These are phyloP conservation scores for Gigaspora rosea DNA, from an alignment of 192 early-diverging fungal genomes.

Conservation along the genomic window DNA sequence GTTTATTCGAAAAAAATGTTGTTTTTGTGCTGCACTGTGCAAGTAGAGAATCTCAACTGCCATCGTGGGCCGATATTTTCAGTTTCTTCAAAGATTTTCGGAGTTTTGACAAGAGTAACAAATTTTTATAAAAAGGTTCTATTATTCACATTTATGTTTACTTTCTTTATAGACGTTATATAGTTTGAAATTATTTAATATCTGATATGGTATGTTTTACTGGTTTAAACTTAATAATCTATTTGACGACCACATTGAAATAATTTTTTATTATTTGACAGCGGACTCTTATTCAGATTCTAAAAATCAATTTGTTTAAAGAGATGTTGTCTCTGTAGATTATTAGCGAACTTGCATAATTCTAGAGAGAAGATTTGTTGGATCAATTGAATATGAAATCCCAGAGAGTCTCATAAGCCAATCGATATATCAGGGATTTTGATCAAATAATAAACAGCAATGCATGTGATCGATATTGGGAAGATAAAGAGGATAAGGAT, in stretches of 20 bases:
- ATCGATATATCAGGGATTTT: neutral
- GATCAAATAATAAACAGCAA: conserved; percentile 1
- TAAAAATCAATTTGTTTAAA: neutral
- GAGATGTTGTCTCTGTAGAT: neutral
- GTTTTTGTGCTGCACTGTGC: neutral
- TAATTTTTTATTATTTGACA: neutral
- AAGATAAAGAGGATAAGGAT: neutral
- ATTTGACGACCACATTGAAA: neutral
- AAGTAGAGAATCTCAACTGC: neutral
- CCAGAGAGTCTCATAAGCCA: neutral
- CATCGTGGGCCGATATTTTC: conserved; percentile 10
- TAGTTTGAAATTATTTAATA: neutral
- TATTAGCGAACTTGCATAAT: neutral
- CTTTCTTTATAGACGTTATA: neutral
- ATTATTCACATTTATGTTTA: neutral
- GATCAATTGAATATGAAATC: neutral
- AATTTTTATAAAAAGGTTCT: neutral
- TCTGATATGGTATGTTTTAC: neutral
- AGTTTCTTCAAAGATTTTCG: conserved; percentile 7
- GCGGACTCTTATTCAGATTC: conserved; percentile 11
- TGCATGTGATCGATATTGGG: conserved; percentile 4
- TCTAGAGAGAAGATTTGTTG: conserved; percentile 3
- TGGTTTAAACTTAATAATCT: neutral
- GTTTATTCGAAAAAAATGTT: neutral
- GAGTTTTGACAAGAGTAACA: neutral